Percentiles rank a stretch among this genome's conserved stretches.
These are phyloP conservation scores for Trichophyton verrucosum DNA, from an alignment of 2,329 filamentous ascomycete species.

Conservation along the genomic window DNA sequence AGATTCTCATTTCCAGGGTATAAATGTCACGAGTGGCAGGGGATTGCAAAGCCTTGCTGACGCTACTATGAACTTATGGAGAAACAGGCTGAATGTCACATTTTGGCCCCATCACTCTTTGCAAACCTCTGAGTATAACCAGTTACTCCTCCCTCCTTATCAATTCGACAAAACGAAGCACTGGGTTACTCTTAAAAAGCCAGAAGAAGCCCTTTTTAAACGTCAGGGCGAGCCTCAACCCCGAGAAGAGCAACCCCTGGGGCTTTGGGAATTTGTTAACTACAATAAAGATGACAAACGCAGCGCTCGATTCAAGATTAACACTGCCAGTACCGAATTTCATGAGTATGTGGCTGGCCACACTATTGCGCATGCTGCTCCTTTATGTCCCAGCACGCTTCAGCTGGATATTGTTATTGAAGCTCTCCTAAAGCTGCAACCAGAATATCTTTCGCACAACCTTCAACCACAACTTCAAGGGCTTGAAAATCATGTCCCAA, in stretches of 20 bases:
- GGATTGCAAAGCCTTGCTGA: slow-evolving; percentile 17
- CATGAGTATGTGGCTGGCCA: slow-evolving; percentile 3
- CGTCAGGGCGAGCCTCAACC: neutral
- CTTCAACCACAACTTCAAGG: slow-evolving; percentile 5
- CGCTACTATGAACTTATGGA: slow-evolving; percentile 29
- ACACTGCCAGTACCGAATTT: slow-evolving; percentile 6
- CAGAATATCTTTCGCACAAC: slow-evolving; percentile 1
- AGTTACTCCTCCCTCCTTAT: slow-evolving; percentile 30
- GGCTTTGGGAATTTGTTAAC: neutral
- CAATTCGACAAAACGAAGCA: slow-evolving; percentile 30
- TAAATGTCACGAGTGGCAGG: slow-evolving; percentile 5
- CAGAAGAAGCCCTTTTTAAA: neutral
- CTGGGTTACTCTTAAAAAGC: slow-evolving; percentile 5
- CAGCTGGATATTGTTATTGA: slow-evolving; percentile 8
- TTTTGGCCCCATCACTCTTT: slow-evolving; percentile 30
- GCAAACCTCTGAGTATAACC: slow-evolving; percentile 19
- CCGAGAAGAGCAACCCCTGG: neutral
- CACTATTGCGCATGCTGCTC: slow-evolving; percentile 5
- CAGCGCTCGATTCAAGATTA: slow-evolving; percentile 1
- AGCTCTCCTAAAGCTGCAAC: slow-evolving; percentile 3
- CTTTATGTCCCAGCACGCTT: slow-evolving; percentile 4
- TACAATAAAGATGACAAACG: neutral
- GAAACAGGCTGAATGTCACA: slow-evolving; percentile 21
- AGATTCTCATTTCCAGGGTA: slow-evolving; percentile 1
- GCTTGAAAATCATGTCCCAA: slow-evolving; percentile 5